These are phyloP conservation scores for Malassezia psittaci DNA, from an alignment of 1,284 basidiomycete species.

Conservation along the genomic window DNA sequence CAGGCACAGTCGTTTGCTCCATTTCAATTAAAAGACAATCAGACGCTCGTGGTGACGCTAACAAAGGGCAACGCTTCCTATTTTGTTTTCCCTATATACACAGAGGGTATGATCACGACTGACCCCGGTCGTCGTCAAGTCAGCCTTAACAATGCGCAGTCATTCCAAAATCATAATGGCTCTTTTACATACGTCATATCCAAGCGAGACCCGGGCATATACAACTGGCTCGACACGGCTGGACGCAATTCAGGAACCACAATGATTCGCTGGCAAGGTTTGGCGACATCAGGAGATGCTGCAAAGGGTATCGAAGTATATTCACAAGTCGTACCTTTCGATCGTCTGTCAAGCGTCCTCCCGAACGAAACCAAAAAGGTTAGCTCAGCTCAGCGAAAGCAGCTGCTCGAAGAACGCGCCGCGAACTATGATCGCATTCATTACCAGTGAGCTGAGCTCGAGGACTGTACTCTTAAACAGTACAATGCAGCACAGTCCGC, in stretches of 20 bases:
- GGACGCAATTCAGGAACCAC: constrained; percentile 7
- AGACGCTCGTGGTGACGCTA: constrained; percentile 14
- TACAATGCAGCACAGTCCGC: no score
- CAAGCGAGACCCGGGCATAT: constrained; percentile 5
- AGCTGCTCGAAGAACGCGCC: constrained; percentile 5
- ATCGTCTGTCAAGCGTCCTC: background rate
- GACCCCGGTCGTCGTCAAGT: constrained; percentile 7
- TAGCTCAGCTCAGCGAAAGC: background rate
- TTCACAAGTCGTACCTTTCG: constrained; percentile 2
- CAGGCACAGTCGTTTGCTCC: constrained; percentile 14
- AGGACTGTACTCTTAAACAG: no score
- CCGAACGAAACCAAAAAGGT: constrained; percentile 4
- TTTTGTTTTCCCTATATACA: constrained; percentile 11
- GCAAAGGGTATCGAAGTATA: background rate
- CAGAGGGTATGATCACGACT: constrained; percentile 9
- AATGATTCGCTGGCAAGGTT: constrained; percentile 18
- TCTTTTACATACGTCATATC: constrained; percentile 16
- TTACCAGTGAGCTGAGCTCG: background rate
- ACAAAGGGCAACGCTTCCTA: constrained; percentile 10
- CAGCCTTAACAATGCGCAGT: constrained; percentile 16
- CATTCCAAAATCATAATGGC: constrained; percentile 13
- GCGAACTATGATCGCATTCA: constrained; percentile 10
- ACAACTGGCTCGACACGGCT: constrained; percentile 14
- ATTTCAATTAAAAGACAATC: constrained; percentile 7
- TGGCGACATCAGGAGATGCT: background rate